Conservation (phyloP, 2,329 filamentous ascomycete species). For the Arthrobotrys pseudoclavata region DNA sequence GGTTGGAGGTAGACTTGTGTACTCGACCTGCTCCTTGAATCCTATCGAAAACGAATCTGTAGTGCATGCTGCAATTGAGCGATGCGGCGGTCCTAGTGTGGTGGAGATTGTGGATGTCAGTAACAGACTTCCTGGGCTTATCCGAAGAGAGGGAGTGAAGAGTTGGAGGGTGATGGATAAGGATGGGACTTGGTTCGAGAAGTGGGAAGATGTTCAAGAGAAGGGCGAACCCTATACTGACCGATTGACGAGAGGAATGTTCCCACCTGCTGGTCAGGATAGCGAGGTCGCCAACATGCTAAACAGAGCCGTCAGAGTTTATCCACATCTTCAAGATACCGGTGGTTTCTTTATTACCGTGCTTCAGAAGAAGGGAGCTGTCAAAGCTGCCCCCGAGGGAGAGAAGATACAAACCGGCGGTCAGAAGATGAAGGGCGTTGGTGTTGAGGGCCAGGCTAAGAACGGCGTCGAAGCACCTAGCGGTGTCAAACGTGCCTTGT, state of each 20-base stretch:
- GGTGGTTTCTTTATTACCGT: constrained; percentile 98
- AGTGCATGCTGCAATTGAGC: constrained; percentile 85
- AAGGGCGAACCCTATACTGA: constrained; percentile 71
- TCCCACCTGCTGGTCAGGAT: constrained; percentile 73
- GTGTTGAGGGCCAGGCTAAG: constrained; percentile 5
- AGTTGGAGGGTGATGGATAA: constrained; percentile 95
- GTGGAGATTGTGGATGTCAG: constrained; percentile 88
- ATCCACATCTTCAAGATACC: constrained; percentile 94
- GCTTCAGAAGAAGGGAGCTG: constrained; percentile 81
- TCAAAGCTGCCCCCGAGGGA: constrained; percentile 68
- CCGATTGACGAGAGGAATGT: constrained; percentile 84
- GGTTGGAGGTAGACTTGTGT: constrained; percentile 92
- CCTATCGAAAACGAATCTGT: constrained; percentile 97
- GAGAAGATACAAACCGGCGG: constrained; percentile 56
- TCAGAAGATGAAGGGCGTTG: constrained; percentile 45
- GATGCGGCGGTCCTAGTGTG: constrained; percentile 85
- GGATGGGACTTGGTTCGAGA: constrained; percentile 80
- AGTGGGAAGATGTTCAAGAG: constrained; percentile 78
- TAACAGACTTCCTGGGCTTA: constrained; percentile 80
- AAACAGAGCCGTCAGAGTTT: constrained; percentile 91
- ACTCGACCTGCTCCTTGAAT: constrained; percentile 99
- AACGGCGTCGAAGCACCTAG: constrained; percentile 20
- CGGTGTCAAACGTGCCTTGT: constrained; percentile 65
- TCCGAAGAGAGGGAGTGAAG: constrained; percentile 81
- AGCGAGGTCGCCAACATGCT: constrained; percentile 75